Evolutionary conservation across 331 rosid genomes (phyloP), one percentile per base, ranked within the genome.

Genomic region (Malus hybrid): DNA sequence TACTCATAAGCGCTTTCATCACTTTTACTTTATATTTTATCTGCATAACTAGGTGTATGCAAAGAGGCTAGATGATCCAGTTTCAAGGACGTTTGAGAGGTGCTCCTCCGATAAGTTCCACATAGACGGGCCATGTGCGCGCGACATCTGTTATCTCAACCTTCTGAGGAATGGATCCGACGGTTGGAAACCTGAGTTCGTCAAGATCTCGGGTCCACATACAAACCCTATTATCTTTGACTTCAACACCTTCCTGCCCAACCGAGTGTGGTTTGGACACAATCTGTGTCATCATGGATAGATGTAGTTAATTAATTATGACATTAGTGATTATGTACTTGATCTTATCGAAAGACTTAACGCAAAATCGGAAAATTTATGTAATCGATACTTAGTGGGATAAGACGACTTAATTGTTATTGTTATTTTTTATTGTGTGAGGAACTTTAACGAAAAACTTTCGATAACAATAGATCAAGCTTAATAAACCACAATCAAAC

Each of bases 181-280:
- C 71, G 93, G 88, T 16, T 91, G 97, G 97, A 68, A 73, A 18
- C 97, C 97, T 9, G 86, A 76, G 31, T 89, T 19, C 6, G 95
- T 91, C 80, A 84, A 80, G 77, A 86, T 91, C 82, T 80, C 48
- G 52, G 86, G 90, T 32, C 73, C 67, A 48, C 13, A 85, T 70
- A 32, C 90, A 19, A 77, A 72, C 15, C 73, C 91, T 9, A 78
- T 89, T 69, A 75, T 91, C 6, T 89, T 91, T 65, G 7, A 44
- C 78, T 91, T 84, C 74, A 64, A 85, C 81, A 67, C 79, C 3
- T 71, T 79, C 65, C 73, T 91, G 36, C 97, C 97, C 4, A 50
- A 18, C 24, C 86, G 70, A 65, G 76, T 75, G 1, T 93, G 98
- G 98, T 93, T 70, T 22, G 98, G 98, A 1, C 86, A 88, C 76